These are phyloP conservation scores for Chlorella sp. DNA, from an alignment of 139 green algal genomes.

Conservation along the genomic window DNA sequence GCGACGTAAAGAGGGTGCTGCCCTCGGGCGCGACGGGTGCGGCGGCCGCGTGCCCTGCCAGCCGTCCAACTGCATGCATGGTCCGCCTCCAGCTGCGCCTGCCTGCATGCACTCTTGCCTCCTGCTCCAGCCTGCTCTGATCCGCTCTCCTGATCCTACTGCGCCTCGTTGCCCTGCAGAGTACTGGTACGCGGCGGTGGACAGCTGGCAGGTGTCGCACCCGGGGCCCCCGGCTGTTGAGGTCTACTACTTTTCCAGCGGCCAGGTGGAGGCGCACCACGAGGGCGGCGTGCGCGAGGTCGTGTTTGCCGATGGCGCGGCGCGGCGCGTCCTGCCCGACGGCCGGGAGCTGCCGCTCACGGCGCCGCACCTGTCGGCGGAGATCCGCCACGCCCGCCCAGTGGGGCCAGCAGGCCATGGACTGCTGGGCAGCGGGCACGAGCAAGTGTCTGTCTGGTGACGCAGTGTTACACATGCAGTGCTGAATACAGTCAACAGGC, in stretches of 20 bases:
- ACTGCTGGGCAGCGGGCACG: no score
- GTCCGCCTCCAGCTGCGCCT: no score
- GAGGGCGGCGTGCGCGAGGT: conserved; percentile 74
- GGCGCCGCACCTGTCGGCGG: neutral
- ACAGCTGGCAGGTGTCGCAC: conserved; percentile 82
- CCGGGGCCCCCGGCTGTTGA: conserved; percentile 67
- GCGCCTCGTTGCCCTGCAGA: no score
- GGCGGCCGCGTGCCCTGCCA: neutral
- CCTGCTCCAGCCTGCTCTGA: no score
- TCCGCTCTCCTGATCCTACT: no score
- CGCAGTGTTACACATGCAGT: no score
- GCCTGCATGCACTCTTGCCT: no score
- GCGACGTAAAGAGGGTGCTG: conserved; percentile 76
- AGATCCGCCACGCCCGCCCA: conserved; percentile 11
- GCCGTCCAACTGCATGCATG: neutral
- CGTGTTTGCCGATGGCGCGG: conserved; percentile 64
- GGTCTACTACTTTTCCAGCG: conserved; percentile 86
- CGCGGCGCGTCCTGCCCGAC: conserved; percentile 45
- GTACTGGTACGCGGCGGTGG: conserved; percentile 86
- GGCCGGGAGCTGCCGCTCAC: conserved; percentile 38
- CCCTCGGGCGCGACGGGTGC: neutral
- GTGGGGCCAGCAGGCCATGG: neutral
- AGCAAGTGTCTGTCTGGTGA: no score
- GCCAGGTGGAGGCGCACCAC: conserved; percentile 81
- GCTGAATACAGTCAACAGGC: no score